Evolutionary conservation across 768 basidiomycete genomes (phyloP), one percentile per base, ranked within the genome.

Genomic region (Rhizopogon rudus): DNA sequence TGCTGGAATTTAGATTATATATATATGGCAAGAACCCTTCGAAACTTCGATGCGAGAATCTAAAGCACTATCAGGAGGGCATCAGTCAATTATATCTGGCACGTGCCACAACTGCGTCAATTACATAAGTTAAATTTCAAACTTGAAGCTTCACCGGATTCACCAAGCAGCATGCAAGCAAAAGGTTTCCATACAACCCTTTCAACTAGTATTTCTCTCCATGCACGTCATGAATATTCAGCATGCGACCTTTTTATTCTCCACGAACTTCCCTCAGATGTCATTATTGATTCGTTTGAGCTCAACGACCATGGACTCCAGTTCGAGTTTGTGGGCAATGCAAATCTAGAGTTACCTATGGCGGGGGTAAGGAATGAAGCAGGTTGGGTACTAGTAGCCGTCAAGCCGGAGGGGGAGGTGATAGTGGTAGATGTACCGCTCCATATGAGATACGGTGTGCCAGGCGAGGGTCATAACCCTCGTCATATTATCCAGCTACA

Each of bases 271-370:
- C 73, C 76, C 2, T 68, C 75, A 3, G 60, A 63, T 45, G 60
- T 80, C 57, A 75, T 80, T 62, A 67, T 73, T 20, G 78, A 80
- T 65, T 70, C 65, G 55, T 73, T 77, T 60, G 78, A 80, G 61
- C 72, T 80, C 54, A 13, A 51, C 6, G 63, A 70, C 57, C 69
- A 61, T 54, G 59, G 45, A 41, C 68, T 71, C 55, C 55, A 63
- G n/a, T 72, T 73, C 51, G 61, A 67, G 28, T 61, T 77, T 52
- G 66, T 65, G 61, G 73, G 77, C 5, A 64, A 68, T 40, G 60
- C 71, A 29, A 72, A 79, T 59, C 64, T 80, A 40, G 78, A 80
- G 57, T 68, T 71, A 16, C 78, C 79, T 31, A 69, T 73, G 14
- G 71, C 67, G 16, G 73, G 72, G 22, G 66, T 76, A 37, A 20